A percentile compares a stretch with the other conserved stretches of the same genome.
Conservation (phyloP, 495 filamentous ascomycete genomes). For the Penicillium cinerascens region DNA sequence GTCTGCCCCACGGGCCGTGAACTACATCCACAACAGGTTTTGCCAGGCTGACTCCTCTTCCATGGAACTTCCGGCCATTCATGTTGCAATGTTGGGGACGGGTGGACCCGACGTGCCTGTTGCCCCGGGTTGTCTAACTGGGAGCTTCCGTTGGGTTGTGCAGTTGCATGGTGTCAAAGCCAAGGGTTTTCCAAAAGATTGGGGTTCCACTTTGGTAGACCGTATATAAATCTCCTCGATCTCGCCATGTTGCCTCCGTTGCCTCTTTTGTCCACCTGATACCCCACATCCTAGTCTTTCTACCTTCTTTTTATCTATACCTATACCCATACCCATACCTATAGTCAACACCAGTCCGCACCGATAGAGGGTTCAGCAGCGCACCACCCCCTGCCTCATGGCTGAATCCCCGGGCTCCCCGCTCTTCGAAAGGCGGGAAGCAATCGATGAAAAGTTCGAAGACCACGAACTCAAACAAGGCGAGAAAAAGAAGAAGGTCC, state of each 20-base stretch:
- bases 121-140: neutral
- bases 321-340: neutral
- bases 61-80: neutral
- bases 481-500: constrained; percentile 1
- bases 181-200: neutral
- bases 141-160: neutral
- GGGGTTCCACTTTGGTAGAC: neutral
- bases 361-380: neutral
- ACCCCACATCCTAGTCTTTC: neutral
- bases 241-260: neutral
- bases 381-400: constrained; percentile 5
- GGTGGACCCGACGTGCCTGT: neutral
- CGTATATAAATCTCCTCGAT: neutral
- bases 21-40: neutral
- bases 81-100: neutral
- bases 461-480: neutral
- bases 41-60: neutral
- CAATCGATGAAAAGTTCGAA: neutral
- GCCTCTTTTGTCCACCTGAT: neutral
- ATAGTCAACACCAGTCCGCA: neutral
- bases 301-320: neutral
- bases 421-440: constrained; percentile 13
- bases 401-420: neutral
- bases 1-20: neutral
- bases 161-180: neutral